These are phyloP conservation scores for Omphalea diandra DNA, from an alignment of 441 rosid species.

Conservation along the genomic window DNA sequence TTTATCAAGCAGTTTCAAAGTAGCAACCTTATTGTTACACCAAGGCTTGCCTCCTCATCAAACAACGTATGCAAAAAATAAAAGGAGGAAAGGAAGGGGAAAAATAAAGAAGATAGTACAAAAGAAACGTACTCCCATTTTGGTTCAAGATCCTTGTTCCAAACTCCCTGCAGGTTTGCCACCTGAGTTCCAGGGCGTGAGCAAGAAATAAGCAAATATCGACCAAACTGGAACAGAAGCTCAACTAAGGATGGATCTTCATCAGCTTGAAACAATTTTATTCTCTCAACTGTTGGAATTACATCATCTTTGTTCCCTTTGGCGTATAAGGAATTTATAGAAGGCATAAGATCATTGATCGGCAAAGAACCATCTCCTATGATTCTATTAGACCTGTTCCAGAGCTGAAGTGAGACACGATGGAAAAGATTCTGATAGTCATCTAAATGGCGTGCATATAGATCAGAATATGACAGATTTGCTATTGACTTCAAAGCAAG, in stretches of 20 bases:
- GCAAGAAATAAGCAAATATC: slow-evolving; percentile 84
- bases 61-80: not conserved
- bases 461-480: slow-evolving; percentile 62
- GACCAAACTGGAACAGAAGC: slow-evolving; percentile 87
- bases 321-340: slow-evolving; percentile 4
- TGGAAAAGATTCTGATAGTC: slow-evolving; percentile 77
- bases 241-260: slow-evolving; percentile 89
- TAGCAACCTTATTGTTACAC: not conserved
- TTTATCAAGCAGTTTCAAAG: too few relatives aligned
- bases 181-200: slow-evolving; percentile 92
- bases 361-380: slow-evolving; percentile 19
- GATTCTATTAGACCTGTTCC: slow-evolving; percentile 33
- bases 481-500: slow-evolving; percentile 38
- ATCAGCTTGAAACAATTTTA: slow-evolving; percentile 66
- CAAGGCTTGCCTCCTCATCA: not conserved
- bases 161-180: slow-evolving; percentile 89
- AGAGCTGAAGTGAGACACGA: slow-evolving; percentile 71
- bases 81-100: not conserved
- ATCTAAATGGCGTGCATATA: slow-evolving; percentile 58
- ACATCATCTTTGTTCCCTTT: slow-evolving; percentile 22
- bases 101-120: slow-evolving; percentile 8
- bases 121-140: slow-evolving; percentile 71
- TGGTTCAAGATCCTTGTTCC: slow-evolving; percentile 82
- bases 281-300: slow-evolving; percentile 74
- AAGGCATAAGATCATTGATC: slow-evolving; percentile 21